Evolutionary conservation across 2,329 filamentous ascomycete species (phyloP).

Genomic region (Fusarium brevicatenulatum): DNA sequence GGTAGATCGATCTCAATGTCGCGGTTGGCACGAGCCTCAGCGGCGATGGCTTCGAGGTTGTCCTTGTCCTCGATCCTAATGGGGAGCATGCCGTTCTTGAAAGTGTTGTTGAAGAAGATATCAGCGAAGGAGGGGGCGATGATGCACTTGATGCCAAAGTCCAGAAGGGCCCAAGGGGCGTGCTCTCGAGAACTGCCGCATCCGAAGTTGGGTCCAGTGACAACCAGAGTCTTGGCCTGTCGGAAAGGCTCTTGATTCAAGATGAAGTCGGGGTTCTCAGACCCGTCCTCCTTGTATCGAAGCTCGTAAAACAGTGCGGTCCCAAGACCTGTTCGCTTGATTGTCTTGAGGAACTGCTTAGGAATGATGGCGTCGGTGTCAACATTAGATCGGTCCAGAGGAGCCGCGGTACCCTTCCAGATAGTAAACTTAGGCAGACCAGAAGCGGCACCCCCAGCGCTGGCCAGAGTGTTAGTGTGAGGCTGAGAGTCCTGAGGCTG

Average conservation of each 20-base stretch:
- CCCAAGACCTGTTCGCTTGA: conserved; percentile 95
- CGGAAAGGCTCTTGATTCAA: conserved; percentile 92
- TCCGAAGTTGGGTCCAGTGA: conserved; percentile 93
- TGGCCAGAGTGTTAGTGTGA: conserved; percentile 69
- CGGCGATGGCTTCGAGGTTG: conserved; percentile 75
- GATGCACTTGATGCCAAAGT: conserved; percentile 94
- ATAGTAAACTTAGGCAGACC: conserved; percentile 87
- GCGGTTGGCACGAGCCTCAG: conserved; percentile 79
- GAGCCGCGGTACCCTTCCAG: conserved; percentile 87
- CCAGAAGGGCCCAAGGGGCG: conserved; percentile 94
- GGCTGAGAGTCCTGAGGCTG: conserved; percentile 71
- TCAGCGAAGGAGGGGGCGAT: conserved; percentile 81
- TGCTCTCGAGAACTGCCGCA: conserved; percentile 94
- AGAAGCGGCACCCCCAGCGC: conserved; percentile 56
- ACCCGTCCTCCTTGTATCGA: conserved; percentile 78
- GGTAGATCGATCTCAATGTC: conserved; percentile 92
- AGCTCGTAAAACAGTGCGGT: conserved; percentile 86
- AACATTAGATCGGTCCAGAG: conserved; percentile 87
- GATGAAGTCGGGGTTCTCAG: conserved; percentile 82
- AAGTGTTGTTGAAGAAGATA: conserved; percentile 99
- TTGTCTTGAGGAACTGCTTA: conserved; percentile 99
- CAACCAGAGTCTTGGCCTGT: conserved; percentile 86
- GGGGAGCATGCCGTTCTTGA: conserved; percentile 99
- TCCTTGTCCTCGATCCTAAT: conserved; percentile 76
- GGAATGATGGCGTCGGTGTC: conserved; percentile 99